Evolutionary conservation across 495 filamentous ascomycete genomes (phyloP), one percentile per base, ranked within the genome.

Genomic region (Xylaria sp.): DNA sequence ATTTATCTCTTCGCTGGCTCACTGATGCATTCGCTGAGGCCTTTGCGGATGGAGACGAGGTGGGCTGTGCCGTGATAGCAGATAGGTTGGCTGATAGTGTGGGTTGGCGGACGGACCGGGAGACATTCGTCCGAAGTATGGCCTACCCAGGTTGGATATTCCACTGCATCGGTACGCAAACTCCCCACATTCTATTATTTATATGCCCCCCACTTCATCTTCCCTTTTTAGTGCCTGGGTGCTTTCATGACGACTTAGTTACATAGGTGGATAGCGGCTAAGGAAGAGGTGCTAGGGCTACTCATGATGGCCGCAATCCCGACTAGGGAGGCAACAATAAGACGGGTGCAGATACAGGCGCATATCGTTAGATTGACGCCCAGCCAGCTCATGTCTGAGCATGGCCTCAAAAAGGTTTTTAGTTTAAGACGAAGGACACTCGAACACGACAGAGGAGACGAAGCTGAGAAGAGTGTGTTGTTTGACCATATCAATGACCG

Each of bases 231-330:
- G n/a, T 3, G n/a, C 37, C 41, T 50, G 15, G 5, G 19, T 19
- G 2, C 24, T 19, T 21, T 21, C 29, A 52, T 40, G 29, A 52
- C 15, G 17, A 21, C 29, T 66, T 44, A 41, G 33, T 33, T 33
- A 50, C 11, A 14, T 65, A 12, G 15, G 7, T 17, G 9, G 17
- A 24, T 12, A 52, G 29, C 6, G n/a, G 26, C 43, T 66, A 17
- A 53, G n/a, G 19, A 41, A 29, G 1, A 26, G 37, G 8, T 55
- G 9, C 19, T 5, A 67, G 64, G 64, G 31, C 48, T 67, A 33
- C 48, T 67, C n/a, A 67, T 67, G 64, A 67, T 67, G 64, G 64
- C 64, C 24, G 9, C 64, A 21, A 55, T 67, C 5, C 64, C 64
- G 17, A 67, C 55, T 5, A 24, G 64, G 17, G 24, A 40, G 2